phyloP scores from a whole-genome alignment of 768 basidiomycete species.

The Boletus rubescentipes region DNA sequence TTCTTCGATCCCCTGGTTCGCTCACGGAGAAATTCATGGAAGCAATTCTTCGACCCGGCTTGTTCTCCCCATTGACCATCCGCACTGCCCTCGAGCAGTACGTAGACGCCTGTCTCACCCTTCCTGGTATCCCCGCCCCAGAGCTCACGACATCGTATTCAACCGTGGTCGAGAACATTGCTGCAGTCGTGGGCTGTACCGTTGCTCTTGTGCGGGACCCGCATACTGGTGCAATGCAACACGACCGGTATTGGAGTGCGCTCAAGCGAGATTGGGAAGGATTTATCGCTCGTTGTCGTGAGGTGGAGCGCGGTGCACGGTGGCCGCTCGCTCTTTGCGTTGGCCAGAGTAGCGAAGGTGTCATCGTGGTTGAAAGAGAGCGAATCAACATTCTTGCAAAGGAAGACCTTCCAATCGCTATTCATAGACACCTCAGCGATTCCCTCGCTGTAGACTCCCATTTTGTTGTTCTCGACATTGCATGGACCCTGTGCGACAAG shows the following conservation, averaged over 20 bases:
- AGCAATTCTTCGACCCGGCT: slow-evolving; percentile 81
- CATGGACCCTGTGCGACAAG: slow-evolving; percentile 62
- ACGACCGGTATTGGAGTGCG: slow-evolving; percentile 79
- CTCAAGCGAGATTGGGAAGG: slow-evolving; percentile 95
- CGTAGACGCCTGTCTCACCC: slow-evolving; percentile 64
- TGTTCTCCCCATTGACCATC: slow-evolving; percentile 83
- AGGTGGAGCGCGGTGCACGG: slow-evolving; percentile 83
- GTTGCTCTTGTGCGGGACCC: slow-evolving; percentile 71
- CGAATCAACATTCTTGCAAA: slow-evolving; percentile 60
- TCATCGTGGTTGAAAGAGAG: slow-evolving; percentile 76
- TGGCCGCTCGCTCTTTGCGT: slow-evolving; percentile 73
- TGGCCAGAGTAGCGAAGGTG: slow-evolving; percentile 38
- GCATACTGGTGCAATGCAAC: slow-evolving; percentile 75
- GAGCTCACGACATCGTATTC: slow-evolving; percentile 63
- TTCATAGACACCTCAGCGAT: slow-evolving; percentile 49
- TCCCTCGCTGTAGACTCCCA: slow-evolving; percentile 48
- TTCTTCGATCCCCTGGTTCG: slow-evolving; percentile 68
- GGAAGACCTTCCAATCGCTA: slow-evolving; percentile 66
- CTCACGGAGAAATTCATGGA: slow-evolving; percentile 78
- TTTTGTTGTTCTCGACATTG: slow-evolving; percentile 55
- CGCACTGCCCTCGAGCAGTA: slow-evolving; percentile 84
- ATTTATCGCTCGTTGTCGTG: slow-evolving; percentile 86
- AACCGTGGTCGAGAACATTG: slow-evolving; percentile 72
- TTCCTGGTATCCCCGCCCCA: slow-evolving; percentile 55
- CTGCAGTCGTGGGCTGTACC: slow-evolving; percentile 82